Percentiles rank a stretch among this genome's conserved stretches.
Conservation (phyloP, 2,329 filamentous ascomycete genomes). For the Aspergillus persii region DNA sequence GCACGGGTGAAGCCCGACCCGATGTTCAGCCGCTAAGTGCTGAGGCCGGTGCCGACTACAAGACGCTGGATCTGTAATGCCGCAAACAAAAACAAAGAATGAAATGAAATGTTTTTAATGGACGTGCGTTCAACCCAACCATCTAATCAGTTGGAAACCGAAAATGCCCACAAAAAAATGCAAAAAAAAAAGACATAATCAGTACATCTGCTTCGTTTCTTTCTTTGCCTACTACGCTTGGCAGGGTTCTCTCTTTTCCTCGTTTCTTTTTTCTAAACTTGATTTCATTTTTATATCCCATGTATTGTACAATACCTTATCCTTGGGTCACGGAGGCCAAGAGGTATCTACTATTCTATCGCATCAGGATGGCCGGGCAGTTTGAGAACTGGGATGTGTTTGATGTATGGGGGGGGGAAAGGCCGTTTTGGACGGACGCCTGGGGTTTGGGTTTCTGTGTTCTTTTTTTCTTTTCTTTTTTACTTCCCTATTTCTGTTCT, state of each 20-base stretch:
- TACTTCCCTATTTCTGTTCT: neutral
- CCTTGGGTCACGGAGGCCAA: constrained; percentile 6
- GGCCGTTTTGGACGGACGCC: constrained; percentile 8
- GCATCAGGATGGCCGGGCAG: neutral
- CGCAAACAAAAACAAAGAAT: constrained; percentile 22
- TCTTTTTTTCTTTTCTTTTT: neutral
- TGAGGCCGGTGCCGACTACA: constrained; percentile 41
- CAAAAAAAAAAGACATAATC: constrained; percentile 4
- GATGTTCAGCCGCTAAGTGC: constrained; percentile 42
- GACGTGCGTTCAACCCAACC: constrained; percentile 8
- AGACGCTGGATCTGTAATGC: constrained; percentile 41
- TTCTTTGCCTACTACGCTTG: neutral
- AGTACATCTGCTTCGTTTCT: neutral
- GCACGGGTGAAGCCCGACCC: constrained; percentile 27
- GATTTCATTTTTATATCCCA: constrained; percentile 17
- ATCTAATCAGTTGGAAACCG: neutral
- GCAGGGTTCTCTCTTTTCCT: constrained; percentile 2
- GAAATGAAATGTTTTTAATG: constrained; percentile 13
- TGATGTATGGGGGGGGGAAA: neutral
- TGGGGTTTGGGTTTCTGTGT: constrained; percentile 23
- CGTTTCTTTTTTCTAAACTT: neutral
- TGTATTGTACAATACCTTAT: constrained; percentile 22
- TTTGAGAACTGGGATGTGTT: neutral
- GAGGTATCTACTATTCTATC: neutral
- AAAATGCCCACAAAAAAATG: neutral